Evolutionary conservation across 2,329 filamentous ascomycete species (phyloP).

Genomic region (Aspergillus niger): DNA sequence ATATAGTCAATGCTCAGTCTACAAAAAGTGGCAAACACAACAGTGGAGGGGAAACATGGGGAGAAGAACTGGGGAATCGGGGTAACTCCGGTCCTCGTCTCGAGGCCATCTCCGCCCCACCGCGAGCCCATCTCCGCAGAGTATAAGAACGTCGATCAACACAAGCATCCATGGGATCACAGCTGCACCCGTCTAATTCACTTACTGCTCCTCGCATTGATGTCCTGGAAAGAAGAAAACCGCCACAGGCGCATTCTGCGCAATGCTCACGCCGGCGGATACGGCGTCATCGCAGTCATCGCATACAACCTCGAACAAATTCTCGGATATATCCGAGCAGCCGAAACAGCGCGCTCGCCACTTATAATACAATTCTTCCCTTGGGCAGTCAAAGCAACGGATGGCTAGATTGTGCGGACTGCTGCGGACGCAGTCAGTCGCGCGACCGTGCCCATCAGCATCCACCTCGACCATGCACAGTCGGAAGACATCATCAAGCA

Average conservation of each 20-base stretch:
- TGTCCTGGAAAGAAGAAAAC: conserved; percentile 24
- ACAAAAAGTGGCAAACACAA: too few relatives aligned
- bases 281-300: conserved; percentile 55
- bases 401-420: conserved; percentile 53
- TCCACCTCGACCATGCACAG: conserved; percentile 69
- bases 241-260: conserved; percentile 51
- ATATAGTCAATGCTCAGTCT: too few relatives aligned
- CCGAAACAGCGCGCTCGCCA: conserved; percentile 65
- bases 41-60: neutral
- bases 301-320: conserved; percentile 64
- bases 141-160: neutral
- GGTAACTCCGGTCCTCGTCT: neutral
- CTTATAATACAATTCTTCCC: conserved; percentile 71
- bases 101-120: conserved; percentile 51
- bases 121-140: conserved; percentile 6
- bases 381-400: conserved; percentile 67
- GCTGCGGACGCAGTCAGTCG: conserved; percentile 58
- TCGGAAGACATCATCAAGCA: conserved; percentile 62
- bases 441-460: conserved; percentile 60
- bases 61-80: neutral
- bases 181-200: neutral
- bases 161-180: neutral
- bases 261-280: conserved; percentile 55
- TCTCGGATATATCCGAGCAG: conserved; percentile 64
- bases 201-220: conserved; percentile 30